These are phyloP conservation scores for Benincasa hispida DNA, from an alignment of 306 rosid species.

Conservation along the genomic window DNA sequence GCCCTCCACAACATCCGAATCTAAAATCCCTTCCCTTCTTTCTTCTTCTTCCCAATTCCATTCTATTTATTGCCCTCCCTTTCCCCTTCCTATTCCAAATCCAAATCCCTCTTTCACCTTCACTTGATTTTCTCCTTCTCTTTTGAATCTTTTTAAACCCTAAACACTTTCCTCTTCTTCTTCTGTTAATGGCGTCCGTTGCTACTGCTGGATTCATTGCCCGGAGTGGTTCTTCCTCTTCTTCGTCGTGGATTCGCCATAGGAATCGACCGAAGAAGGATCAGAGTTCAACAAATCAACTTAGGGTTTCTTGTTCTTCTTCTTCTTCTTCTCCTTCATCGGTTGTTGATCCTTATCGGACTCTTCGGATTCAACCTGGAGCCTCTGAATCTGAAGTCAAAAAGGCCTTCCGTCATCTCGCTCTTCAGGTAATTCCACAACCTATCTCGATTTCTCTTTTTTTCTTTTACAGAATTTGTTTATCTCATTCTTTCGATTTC, in stretches of 20 bases:
- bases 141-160: too few species aligned
- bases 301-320: slow-evolving; percentile 31
- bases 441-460: neutral
- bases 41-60: neutral
- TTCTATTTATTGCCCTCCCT: neutral
- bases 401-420: slow-evolving; percentile 80
- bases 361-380: slow-evolving; percentile 45
- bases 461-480: neutral
- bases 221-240: slow-evolving; percentile 26
- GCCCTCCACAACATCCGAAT: neutral
- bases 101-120: neutral
- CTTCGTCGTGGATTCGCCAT: slow-evolving; percentile 33
- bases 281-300: slow-evolving; percentile 9
- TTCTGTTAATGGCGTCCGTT: slow-evolving; percentile 30
- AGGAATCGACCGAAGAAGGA: slow-evolving; percentile 14
- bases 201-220: slow-evolving; percentile 39
- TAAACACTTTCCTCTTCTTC: too few species aligned
- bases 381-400: slow-evolving; percentile 85
- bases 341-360: slow-evolving; percentile 48
- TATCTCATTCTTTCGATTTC: neutral
- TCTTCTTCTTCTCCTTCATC: slow-evolving; percentile 23
- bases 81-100: neutral
- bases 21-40: slow-evolving; percentile 4
- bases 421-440: slow-evolving; percentile 51
- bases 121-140: neutral